Percentiles rank a stretch among this genome's conserved stretches.
phyloP scores from a whole-genome alignment of 1,139 yeast genomes.

The Yamadazyma membranifaciens region DNA sequence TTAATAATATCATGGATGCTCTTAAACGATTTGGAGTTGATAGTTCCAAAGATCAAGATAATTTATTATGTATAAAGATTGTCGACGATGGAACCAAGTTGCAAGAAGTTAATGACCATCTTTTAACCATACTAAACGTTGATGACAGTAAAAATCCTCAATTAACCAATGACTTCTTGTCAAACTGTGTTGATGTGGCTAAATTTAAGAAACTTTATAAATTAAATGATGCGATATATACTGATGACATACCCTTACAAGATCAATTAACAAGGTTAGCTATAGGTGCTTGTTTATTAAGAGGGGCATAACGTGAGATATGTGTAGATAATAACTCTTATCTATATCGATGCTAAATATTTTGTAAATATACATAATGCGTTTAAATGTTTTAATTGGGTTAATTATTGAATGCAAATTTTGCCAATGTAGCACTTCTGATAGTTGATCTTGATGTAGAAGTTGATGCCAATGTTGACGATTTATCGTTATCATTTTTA shows the following conservation, averaged over 20 bases:
- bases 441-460: not conserved
- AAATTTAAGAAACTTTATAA: constrained; percentile 41
- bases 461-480: not conserved
- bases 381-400: too few species aligned
- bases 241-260: constrained; percentile 18
- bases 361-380: not conserved
- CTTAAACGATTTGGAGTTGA: constrained; percentile 43
- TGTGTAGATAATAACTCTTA: not conserved
- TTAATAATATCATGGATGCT: constrained; percentile 45
- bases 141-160: constrained; percentile 12
- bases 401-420: constrained; percentile 17
- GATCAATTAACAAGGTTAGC: constrained; percentile 32
- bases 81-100: constrained; percentile 10
- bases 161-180: constrained; percentile 27
- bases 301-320: constrained; percentile 26
- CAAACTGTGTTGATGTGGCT: constrained; percentile 22
- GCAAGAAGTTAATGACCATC: constrained; percentile 12
- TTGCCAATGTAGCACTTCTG: constrained; percentile 12
- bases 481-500: not conserved
- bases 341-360: not conserved
- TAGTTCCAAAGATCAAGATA: constrained; percentile 16
- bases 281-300: constrained; percentile 37
- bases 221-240: constrained; percentile 29
- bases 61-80: constrained; percentile 34
- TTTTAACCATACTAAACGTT: constrained; percentile 18